Base-by-base conservation (phyloP, 176 grass and related monocot genomes). In the Oryza coarctata region DNA sequence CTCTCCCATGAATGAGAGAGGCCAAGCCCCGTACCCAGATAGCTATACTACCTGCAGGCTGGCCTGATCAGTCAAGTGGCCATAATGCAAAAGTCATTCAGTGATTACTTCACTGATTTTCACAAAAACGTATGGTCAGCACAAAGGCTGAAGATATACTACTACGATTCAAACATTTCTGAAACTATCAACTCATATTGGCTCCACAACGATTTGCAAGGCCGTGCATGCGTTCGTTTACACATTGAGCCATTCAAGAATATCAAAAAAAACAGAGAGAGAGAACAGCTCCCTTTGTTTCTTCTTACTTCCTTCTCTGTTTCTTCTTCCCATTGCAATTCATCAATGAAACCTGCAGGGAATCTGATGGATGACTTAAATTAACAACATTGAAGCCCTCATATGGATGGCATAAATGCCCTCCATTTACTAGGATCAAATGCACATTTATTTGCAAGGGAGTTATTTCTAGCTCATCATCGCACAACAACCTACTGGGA, bases 401-500 rank as follows among this genome's bases (percentile, higher is more conserved):
- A 27, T 78, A 78, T 78, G 67, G 66, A 65, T 36, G 81, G 47
- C 75, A 57, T 89, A 77, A 89, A 89, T 85, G 83, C 82, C 9
- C 55, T 70, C 70, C 82, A 80, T 85, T 85, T 76, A 80, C 76
- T 85, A 60, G 65, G 77, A 85, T 85, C 64, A 85, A 89, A 76
- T 85, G 82, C 82, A 85, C 87, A 85, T 86, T 89, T 77, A 89
- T 77, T 76, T 43, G 71, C 28, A 27, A 50, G 57, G 14, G 62
- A 85, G 71, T 89, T 89, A 85, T 64, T 81, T 76, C 82, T 70
- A 20, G 87, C 57, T 85, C 87, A 71, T 76, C 82, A 77, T 80
- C 65, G 71, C 82, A 11, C 82, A 85, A 81, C 87, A 39, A 85
- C 77, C 77, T 80, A 63, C 72, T 45, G 72, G 61, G 35, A 36